phyloP scores from a whole-genome alignment of 2,329 filamentous ascomycete genomes.

The Trichoderma asperellum region DNA sequence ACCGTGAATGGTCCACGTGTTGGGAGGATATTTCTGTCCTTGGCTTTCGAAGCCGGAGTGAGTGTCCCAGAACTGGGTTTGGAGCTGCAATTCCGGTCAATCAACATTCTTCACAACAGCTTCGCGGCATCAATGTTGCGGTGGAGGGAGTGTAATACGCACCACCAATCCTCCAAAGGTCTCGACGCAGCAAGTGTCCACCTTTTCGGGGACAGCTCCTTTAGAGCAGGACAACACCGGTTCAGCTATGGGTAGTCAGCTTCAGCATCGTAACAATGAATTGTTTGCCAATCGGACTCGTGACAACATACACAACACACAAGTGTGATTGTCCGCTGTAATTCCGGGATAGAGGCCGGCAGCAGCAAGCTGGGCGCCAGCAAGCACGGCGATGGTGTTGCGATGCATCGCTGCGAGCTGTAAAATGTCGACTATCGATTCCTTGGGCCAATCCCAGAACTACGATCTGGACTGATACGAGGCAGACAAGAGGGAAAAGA shows the following conservation, averaged over 20 bases:
- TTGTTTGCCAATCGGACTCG: background rate
- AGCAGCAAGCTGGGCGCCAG: slow-evolving; percentile 39
- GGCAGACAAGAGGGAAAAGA: background rate
- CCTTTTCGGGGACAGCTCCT: slow-evolving; percentile 47
- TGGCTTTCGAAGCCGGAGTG: slow-evolving; percentile 63
- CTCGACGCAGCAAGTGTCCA: slow-evolving; percentile 67
- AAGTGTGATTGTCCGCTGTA: slow-evolving; percentile 60
- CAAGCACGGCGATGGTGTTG: slow-evolving; percentile 33
- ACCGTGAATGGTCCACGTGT: slow-evolving; percentile 64
- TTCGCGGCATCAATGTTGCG: background rate
- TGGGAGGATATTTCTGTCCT: slow-evolving; percentile 61
- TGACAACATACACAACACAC: slow-evolving; percentile 48
- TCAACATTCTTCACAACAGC: background rate
- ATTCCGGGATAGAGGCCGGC: slow-evolving; percentile 50
- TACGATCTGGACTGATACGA: background rate
- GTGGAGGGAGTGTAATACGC: slow-evolving; percentile 27
- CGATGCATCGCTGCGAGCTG: slow-evolving; percentile 35
- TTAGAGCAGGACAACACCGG: slow-evolving; percentile 53
- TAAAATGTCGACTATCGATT: background rate
- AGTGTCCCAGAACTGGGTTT: slow-evolving; percentile 67
- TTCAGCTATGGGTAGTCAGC: slow-evolving; percentile 23
- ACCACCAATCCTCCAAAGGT: slow-evolving; percentile 65
- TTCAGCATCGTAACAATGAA: background rate
- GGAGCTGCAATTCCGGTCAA: slow-evolving; percentile 42
- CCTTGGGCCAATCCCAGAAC: background rate